Conservation (phyloP, 2,329 filamentous ascomycete species). For the Penicillium aurantiogriseum region DNA sequence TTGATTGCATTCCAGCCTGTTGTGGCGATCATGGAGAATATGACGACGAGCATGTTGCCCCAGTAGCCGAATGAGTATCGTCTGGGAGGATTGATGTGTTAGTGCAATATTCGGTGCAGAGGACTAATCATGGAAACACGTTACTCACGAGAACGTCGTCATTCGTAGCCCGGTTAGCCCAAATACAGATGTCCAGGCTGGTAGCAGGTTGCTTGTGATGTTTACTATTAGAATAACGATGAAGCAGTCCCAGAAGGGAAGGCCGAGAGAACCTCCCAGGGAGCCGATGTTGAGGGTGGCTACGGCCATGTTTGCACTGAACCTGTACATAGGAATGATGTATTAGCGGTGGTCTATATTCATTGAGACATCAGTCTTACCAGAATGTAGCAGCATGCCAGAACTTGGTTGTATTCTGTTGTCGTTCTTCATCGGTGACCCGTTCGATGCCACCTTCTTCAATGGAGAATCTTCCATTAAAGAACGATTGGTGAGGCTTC, state of each 20-base stretch:
- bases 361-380: neutral
- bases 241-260: constrained; percentile 40
- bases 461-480: constrained; percentile 18
- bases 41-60: too few relatives aligned
- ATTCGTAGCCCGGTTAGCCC: constrained; percentile 38
- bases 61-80: too few relatives aligned
- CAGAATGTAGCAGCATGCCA: constrained; percentile 26
- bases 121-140: neutral
- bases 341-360: neutral
- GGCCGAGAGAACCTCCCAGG: constrained; percentile 33
- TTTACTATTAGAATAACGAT: constrained; percentile 38
- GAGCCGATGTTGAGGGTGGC: constrained; percentile 37
- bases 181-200: constrained; percentile 32
- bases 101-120: neutral
- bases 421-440: constrained; percentile 23
- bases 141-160: constrained; percentile 35
- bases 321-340: constrained; percentile 17
- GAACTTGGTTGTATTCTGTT: constrained; percentile 24
- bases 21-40: too few relatives aligned
- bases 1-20: too few relatives aligned
- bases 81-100: too few relatives aligned
- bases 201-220: constrained; percentile 30
- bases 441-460: constrained; percentile 26
- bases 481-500: constrained; percentile 11
- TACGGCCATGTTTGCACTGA: constrained; percentile 41